Evolutionary conservation across 2,329 filamentous ascomycete genomes (phyloP), one percentile per base, ranked within the genome.

Genomic region (Apiospora arundinis): DNA sequence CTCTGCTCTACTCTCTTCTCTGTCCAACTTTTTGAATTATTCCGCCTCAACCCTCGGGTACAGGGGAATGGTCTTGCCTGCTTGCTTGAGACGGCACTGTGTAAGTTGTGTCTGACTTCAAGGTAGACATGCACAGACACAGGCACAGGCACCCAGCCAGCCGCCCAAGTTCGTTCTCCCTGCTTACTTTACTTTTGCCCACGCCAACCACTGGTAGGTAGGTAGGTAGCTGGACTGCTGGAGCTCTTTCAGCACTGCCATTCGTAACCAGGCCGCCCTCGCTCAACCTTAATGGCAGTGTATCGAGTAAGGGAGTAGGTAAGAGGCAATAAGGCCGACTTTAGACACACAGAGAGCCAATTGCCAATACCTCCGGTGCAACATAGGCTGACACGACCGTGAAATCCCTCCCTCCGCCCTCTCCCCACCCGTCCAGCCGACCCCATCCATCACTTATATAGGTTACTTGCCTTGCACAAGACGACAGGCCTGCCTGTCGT

Each of bases 201-300:
- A n/a, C 45, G 9, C 49, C 49, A 56, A 56, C 49, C 23, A 28
- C 23, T n/a, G 52, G 49, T 25, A 25, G n/a, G n/a, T n/a, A n/a
- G n/a, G n/a, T n/a, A n/a, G n/a, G n/a, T n/a, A n/a, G n/a, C n/a
- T n/a, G n/a, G n/a, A n/a, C n/a, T n/a, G 16, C 23, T 37, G 52
- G 49, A 21, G 49, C 25, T 52, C 49, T 32, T 60, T 37, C 18
- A 60, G 52, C 52, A 60, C 32, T 23, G 56, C 56, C 56, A n/a
- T 63, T 40, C 7, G 18, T 37, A 63, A 18, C 9, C 18, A 63
- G 56, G 56, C 56, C 56, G 56, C 56, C 18, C 32, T 40, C 49
- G 46, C 21, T 37, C 52, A 37, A 60, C 18, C 28, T 60, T 37
- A 60, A 60, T 60, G 52, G 52, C 52, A 60, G 52, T 60, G 52